Percentiles rank a stretch among this genome's conserved stretches.
These are phyloP conservation scores for Myotisia sp. DNA, from an alignment of 2,329 filamentous ascomycete species.

Conservation along the genomic window DNA sequence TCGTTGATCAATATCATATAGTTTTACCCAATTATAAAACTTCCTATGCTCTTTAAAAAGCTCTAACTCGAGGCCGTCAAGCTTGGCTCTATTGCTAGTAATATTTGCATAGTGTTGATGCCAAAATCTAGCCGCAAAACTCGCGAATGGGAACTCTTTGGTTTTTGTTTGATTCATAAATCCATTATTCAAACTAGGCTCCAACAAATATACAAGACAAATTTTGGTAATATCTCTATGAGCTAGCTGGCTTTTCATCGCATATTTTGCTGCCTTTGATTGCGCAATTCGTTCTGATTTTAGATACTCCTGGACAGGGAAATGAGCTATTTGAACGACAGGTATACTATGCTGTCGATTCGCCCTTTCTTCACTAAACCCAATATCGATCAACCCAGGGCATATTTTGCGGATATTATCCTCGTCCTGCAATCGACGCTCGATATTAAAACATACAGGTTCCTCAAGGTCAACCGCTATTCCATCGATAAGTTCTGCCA, in stretches of 20 bases:
- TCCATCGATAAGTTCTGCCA: constrained; percentile 16
- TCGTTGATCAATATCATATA: no score
- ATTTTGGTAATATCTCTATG: constrained; percentile 3
- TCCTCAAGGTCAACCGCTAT: constrained; percentile 17
- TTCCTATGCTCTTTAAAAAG: no score
- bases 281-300: constrained; percentile 16
- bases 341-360: not conserved
- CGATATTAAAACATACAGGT: no score
- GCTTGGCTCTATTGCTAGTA: no score
- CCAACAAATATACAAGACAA: constrained; percentile 5
- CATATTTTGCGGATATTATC: constrained; percentile 16
- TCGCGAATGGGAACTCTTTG: no score
- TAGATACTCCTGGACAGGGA: constrained; percentile 23
- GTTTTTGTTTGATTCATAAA: no score
- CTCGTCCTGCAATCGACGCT: constrained; percentile 10
- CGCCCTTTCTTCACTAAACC: not conserved
- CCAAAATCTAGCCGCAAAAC: no score
- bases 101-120: no score
- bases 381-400: constrained; percentile 14
- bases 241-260: not conserved
- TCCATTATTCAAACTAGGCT: not conserved
- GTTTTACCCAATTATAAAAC: no score
- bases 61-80: no score
- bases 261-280: constrained; percentile 1
- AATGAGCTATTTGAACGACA: constrained; percentile 19